phyloP scores from a whole-genome alignment of 352 stramenopile species.

The Pythium plurisporium region DNA sequence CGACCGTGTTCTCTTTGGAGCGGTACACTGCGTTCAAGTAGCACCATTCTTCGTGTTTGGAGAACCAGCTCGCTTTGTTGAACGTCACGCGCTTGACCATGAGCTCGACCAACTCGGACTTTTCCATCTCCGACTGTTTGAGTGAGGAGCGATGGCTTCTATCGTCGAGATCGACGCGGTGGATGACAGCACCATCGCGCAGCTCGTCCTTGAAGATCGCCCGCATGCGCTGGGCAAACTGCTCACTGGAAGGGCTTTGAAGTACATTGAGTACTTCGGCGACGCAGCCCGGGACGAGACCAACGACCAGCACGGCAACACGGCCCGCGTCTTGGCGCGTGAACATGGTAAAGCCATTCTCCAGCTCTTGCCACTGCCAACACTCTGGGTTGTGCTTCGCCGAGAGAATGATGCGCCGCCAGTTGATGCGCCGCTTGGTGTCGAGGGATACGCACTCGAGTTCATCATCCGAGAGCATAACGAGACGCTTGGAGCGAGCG shows the following conservation, averaged over 20 bases:
- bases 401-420: constrained; percentile 9
- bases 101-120: constrained; percentile 5
- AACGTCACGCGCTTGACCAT: constrained; percentile 20
- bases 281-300: constrained; percentile 12
- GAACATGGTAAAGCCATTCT: constrained; percentile 17
- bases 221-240: constrained; percentile 14
- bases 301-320: constrained; percentile 12
- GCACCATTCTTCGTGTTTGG: constrained; percentile 17
- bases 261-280: constrained; percentile 19
- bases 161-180: constrained; percentile 8
- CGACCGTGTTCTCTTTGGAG: background rate
- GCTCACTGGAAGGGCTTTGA: constrained; percentile 7
- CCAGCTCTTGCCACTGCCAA: too few species aligned
- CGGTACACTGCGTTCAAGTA: constrained; percentile 17
- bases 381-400: constrained; percentile 1
- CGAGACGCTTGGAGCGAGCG: too few species aligned
- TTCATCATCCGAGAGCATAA: constrained; percentile 16
- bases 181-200: constrained; percentile 13
- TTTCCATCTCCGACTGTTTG: background rate
- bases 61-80: constrained; percentile 2
- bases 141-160: too few species aligned
- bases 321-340: constrained; percentile 10
- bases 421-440: constrained; percentile 10
- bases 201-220: constrained; percentile 13
- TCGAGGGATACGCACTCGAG: constrained; percentile 3